Evolutionary conservation across 148 eudicot species (phyloP).

Genomic region (Vaccinium corymbosum): DNA sequence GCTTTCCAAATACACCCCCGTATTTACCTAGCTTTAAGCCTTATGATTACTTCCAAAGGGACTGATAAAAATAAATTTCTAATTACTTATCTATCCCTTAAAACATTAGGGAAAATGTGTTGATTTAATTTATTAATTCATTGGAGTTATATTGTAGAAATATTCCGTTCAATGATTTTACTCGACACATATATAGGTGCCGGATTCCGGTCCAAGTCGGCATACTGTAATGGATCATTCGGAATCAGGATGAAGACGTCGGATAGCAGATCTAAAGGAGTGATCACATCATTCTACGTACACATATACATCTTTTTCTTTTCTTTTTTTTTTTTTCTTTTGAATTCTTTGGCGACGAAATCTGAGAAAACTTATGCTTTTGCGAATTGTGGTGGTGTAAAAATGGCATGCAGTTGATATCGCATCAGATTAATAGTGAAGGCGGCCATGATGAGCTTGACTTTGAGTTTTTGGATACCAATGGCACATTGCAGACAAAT

Average conservation of each 20-base stretch:
- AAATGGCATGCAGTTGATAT: constrained; percentile 33
- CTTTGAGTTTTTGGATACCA: constrained; percentile 49
- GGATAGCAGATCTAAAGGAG: constrained; percentile 39
- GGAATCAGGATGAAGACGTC: constrained; percentile 49
- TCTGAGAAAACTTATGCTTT: neutral
- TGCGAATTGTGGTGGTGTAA: neutral
- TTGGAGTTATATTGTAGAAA: neutral
- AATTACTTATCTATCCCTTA: no score
- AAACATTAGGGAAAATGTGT: neutral
- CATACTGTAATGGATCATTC: constrained; percentile 50
- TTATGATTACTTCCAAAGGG: no score
- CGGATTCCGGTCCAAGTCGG: constrained; percentile 45
- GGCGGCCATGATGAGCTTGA: constrained; percentile 43
- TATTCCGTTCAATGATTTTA: neutral
- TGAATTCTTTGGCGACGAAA: neutral
- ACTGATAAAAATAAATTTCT: no score
- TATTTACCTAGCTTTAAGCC: no score
- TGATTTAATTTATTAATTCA: neutral
- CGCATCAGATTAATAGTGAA: neutral
- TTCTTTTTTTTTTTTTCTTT: neutral
- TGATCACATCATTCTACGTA: constrained; percentile 57
- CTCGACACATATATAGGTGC: constrained; percentile 27
- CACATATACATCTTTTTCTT: neutral
- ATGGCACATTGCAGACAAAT: constrained; percentile 45
- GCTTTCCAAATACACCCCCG: no score